Conservation (phyloP, 306 rosid genomes). For the Oemleria cerasiformis region DNA sequence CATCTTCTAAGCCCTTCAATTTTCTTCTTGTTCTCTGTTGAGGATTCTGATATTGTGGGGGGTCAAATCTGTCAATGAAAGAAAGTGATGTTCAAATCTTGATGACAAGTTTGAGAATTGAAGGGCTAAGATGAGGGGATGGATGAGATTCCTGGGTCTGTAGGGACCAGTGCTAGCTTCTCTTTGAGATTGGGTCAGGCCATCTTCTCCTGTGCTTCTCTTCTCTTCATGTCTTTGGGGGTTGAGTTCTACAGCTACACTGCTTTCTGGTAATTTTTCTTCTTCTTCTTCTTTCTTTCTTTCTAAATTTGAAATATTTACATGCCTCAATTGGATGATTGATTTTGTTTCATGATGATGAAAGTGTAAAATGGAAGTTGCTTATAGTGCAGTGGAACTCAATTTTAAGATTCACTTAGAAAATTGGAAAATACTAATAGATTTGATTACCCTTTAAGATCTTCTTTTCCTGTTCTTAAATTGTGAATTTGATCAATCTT, state of each 20-base stretch:
- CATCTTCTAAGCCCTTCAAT: conserved; percentile 2
- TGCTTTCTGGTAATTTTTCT: conserved; percentile 66
- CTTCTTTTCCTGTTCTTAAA: not conserved
- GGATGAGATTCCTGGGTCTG: conserved; percentile 76
- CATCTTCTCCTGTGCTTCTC: conserved; percentile 74
- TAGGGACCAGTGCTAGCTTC: conserved; percentile 72
- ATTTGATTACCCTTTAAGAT: not conserved
- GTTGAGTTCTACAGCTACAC: conserved; percentile 87
- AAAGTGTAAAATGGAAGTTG: not conserved
- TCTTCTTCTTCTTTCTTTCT: not conserved
- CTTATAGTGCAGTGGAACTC: not conserved
- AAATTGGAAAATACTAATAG: not conserved
- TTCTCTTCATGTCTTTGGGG: conserved; percentile 81
- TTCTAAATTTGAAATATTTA: not conserved
- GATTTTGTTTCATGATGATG: not conserved
- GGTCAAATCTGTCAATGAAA: no score
- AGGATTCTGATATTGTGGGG: no score
- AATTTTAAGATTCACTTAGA: not conserved
- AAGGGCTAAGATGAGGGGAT: conserved; percentile 42
- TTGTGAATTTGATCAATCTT: not conserved
- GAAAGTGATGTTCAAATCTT: no score
- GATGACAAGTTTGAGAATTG: conserved; percentile 26
- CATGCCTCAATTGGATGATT: not conserved
- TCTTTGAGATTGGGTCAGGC: conserved; percentile 76
- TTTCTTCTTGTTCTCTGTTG: not conserved